Base-by-base conservation (phyloP, 1,139 yeast genomes). In the Candida neerlandica region DNA sequence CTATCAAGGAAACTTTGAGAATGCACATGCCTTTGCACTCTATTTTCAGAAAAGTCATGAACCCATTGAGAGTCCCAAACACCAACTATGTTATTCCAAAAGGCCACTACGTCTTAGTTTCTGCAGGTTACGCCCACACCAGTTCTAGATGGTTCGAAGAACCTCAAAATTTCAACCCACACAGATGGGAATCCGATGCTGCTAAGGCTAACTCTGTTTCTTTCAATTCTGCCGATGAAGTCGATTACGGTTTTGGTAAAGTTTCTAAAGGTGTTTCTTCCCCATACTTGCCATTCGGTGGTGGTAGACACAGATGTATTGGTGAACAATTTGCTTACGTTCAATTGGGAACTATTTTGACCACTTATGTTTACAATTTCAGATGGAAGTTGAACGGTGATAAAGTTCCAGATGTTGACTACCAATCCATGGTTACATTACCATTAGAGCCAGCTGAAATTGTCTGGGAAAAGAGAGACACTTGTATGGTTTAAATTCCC, bases 281-380 rank as follows among this genome's bases (percentile, higher is more conserved):
- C 45, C 97, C 99, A 49, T 95, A 90, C 72, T 82, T 94, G 67
- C 99, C 99, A 49, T 94, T 94, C 64, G 99, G 99, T 60, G 99
- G 98, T 70, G 99, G 99, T 58, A 89, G 99, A 79, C 99, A 94
- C 70, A 87, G 99, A 75, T 94, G 99, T 75, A 91, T 94, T 64
- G 99, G 99, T 63, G 99, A 94, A 73, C 98, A 92, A 67, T 94
- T 94, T 75, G 99, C 99, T 41, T 90, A 86, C 69, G 85, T 87
- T 58, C 99, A 94, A 75, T 81, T 94, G 61, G 97, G 97, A 49
- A 86, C 96, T 49, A 78, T 94, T 54, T 76, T 95, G 65, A 75
- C 91, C 35, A 82, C 91, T 19, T 88, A 78, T 66, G 81, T 92
- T 34, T 87, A 87, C 68, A 85, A 87, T 55, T 71, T 89, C 66